Conservation (phyloP, 768 basidiomycete species). For the Tubosaeta sp. region DNA sequence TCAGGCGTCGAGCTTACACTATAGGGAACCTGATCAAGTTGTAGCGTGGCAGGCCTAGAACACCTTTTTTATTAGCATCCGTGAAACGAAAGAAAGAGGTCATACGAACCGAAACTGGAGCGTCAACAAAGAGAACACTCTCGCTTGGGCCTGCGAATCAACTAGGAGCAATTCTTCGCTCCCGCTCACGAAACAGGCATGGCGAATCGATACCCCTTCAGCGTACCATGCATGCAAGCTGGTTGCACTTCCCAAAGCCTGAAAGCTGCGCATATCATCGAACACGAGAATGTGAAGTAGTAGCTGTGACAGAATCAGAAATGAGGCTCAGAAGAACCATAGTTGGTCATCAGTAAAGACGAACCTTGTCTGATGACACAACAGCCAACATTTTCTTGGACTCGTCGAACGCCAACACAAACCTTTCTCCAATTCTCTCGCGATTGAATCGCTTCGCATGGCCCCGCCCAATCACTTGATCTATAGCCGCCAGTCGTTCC, state of each 20-base stretch:
- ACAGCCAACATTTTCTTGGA: no score
- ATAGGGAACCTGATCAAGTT: slow-evolving; percentile 26
- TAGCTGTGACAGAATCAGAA: slow-evolving; percentile 17
- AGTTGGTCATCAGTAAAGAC: background rate
- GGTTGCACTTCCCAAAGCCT: slow-evolving; percentile 38
- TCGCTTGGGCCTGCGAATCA: slow-evolving; percentile 39
- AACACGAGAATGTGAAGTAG: slow-evolving; percentile 44
- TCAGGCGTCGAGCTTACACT: slow-evolving; percentile 44
- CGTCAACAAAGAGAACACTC: slow-evolving; percentile 52
- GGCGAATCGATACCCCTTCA: slow-evolving; percentile 22
- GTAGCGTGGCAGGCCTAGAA: slow-evolving; percentile 39
- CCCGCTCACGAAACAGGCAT: slow-evolving; percentile 43
- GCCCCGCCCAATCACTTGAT: slow-evolving; percentile 25
- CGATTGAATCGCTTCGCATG: slow-evolving; percentile 34
- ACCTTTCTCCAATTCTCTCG: slow-evolving; percentile 44
- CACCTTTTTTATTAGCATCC: background rate
- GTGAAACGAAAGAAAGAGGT: background rate
- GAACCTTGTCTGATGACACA: slow-evolving; percentile 36
- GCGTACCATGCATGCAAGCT: slow-evolving; percentile 44
- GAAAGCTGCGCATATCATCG: slow-evolving; percentile 42
- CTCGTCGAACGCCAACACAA: slow-evolving; percentile 32
- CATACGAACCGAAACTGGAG: slow-evolving; percentile 48
- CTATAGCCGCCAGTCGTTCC: slow-evolving; percentile 32
- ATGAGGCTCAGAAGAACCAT: no score
- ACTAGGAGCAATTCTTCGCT: slow-evolving; percentile 51